Conservation (phyloP, 148 eudicot genomes). For the Beta vulgaris region DNA sequence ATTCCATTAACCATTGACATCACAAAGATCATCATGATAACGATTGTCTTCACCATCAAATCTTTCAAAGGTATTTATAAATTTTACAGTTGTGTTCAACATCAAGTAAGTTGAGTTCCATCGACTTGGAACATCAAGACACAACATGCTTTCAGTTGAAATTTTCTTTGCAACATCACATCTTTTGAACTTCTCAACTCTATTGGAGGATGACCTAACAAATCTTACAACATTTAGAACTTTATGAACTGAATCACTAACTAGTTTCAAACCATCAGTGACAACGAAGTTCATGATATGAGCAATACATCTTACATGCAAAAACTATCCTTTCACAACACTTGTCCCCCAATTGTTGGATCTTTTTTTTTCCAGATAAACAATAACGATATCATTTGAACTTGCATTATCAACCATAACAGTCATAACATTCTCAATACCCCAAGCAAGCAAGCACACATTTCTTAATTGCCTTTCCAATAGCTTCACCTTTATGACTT, state of each 20-base stretch:
- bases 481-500: slow-evolving; percentile 6
- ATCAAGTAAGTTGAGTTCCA: not conserved
- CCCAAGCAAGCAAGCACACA: slow-evolving; percentile 9
- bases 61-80: not conserved
- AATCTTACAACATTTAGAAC: not conserved
- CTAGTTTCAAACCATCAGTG: not conserved
- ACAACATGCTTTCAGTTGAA: not conserved
- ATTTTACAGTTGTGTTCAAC: not conserved
- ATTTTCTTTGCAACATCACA: not conserved
- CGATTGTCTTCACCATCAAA: not conserved
- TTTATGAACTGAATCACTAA: not conserved
- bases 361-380: slow-evolving; percentile 1
- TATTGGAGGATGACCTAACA: not conserved
- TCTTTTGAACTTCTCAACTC: not conserved
- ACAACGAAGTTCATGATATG: slow-evolving; percentile 15
- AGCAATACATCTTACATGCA: slow-evolving; percentile 14
- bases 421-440: slow-evolving; percentile 1
- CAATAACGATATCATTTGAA: not conserved
- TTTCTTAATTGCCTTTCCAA: slow-evolving; percentile 1
- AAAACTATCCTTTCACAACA: slow-evolving; percentile 4
- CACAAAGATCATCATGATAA: not conserved
- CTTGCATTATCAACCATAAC: slow-evolving; percentile 7
- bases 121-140: slow-evolving; percentile 4
- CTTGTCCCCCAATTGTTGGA: not conserved
- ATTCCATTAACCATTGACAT: not conserved